Evolutionary conservation across 352 stramenopile species (phyloP).

Genomic region (Phytophthora macrochlamydospora): DNA sequence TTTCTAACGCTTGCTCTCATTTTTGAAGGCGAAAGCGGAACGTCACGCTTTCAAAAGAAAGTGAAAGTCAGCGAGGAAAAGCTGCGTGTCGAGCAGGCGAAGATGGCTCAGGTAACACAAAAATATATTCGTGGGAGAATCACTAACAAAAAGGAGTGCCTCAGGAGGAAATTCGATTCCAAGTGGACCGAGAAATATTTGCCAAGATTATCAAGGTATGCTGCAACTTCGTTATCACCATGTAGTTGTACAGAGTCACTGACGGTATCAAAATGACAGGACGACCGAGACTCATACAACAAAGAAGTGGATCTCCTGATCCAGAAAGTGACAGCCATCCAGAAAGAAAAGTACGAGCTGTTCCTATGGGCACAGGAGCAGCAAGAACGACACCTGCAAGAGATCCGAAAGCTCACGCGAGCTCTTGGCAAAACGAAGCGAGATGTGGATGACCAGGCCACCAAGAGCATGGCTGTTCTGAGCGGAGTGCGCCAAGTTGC

Average conservation of each 20-base stretch:
- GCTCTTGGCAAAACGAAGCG: conserved; percentile 64
- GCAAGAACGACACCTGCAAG: conserved; percentile 73
- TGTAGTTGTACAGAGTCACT: background rate
- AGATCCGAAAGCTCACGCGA: conserved; percentile 85
- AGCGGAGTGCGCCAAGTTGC: conserved; percentile 46
- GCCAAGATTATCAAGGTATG: conserved; percentile 80
- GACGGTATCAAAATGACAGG: conserved; percentile 25
- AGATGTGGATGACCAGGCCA: conserved; percentile 64
- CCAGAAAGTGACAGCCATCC: conserved; percentile 65
- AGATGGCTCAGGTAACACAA: conserved; percentile 69
- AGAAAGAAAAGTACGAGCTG: conserved; percentile 78
- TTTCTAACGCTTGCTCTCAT: background rate
- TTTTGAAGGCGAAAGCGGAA: conserved; percentile 68
- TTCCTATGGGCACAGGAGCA: conserved; percentile 75
- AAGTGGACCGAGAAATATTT: conserved; percentile 87
- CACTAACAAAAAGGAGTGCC: background rate
- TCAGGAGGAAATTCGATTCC: conserved; percentile 77
- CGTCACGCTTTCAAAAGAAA: conserved; percentile 84
- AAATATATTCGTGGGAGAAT: background rate
- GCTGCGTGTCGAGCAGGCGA: conserved; percentile 54
- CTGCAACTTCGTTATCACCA: background rate
- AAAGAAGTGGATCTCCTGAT: conserved; percentile 72
- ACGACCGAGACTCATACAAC: conserved; percentile 80
- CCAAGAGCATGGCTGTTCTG: conserved; percentile 48
- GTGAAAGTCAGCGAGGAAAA: conserved; percentile 72